Percentiles rank a stretch among this genome's conserved stretches.
These are phyloP conservation scores for Tympanopsis confertula DNA, from an alignment of 2,329 filamentous ascomycete genomes.

Conservation along the genomic window DNA sequence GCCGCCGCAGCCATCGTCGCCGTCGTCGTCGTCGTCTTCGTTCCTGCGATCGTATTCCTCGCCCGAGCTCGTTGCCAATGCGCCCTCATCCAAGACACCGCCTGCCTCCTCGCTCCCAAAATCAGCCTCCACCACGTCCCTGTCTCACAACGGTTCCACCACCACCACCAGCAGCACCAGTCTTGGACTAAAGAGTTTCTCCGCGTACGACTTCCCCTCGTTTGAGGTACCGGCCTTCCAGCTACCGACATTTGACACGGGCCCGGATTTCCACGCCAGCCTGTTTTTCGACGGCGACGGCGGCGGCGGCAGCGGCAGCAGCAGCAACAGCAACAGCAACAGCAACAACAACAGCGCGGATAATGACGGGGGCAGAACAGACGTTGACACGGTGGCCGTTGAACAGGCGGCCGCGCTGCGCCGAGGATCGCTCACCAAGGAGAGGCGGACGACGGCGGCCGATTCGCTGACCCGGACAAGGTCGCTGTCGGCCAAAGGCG, in stretches of 20 bases:
- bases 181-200: no score
- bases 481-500: constrained; percentile 11
- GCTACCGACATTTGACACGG: constrained; percentile 38
- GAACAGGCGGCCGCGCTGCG: not conserved
- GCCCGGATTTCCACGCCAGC: constrained; percentile 33
- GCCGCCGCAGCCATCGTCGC: no score
- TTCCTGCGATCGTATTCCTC: no score
- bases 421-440: not conserved
- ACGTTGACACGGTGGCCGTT: not conserved
- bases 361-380: not conserved
- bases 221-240: constrained; percentile 36
- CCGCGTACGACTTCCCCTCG: no score
- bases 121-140: not conserved
- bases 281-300: constrained; percentile 23
- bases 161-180: no score
- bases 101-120: not conserved
- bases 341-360: constrained; percentile 5
- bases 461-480: constrained; percentile 9
- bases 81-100: not conserved
- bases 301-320: not conserved
- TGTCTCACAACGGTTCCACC: not conserved
- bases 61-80: not conserved
- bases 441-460: constrained; percentile 2
- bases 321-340: constrained; percentile 5
- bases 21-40: not conserved